These are phyloP conservation scores for Tetrahymena borealis DNA, from an alignment of 73 alveolate genomes.

Conservation along the genomic window DNA sequence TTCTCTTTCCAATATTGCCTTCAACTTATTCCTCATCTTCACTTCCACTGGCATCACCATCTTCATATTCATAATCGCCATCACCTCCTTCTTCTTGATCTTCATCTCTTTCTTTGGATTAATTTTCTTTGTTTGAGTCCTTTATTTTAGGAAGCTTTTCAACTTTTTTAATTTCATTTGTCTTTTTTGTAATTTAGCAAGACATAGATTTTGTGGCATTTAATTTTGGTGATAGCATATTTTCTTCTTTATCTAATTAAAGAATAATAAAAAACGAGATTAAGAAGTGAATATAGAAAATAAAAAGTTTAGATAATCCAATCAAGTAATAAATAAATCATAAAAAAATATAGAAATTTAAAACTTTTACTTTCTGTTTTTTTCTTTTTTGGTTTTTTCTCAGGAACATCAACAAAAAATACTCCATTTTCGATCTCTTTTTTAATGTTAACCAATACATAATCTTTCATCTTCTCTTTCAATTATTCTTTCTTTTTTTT, in stretches of 20 bases:
- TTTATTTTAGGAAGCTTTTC: not conserved
- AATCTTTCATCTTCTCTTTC: conserved; percentile 10
- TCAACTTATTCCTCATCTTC: conserved; percentile 33
- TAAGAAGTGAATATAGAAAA: no score
- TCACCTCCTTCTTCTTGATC: conserved; percentile 6
- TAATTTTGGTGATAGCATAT: not conserved
- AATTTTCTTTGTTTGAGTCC: conserved; percentile 2
- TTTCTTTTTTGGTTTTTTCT: not conserved
- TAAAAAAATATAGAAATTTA: not conserved
- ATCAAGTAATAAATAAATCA: not conserved
- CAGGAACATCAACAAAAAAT: not conserved
- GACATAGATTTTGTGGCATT: not conserved
- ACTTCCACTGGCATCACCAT: conserved; percentile 1
- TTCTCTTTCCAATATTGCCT: not conserved
- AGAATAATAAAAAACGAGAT: not conserved
- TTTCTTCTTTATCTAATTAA: not conserved
- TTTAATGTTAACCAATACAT: conserved; percentile 8
- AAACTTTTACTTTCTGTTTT: not conserved
- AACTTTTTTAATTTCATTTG: not conserved
- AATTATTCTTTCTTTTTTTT: conserved; percentile 10
- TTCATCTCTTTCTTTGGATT: conserved; percentile 6
- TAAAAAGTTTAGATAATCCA: no score
- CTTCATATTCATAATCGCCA: conserved; percentile 15
- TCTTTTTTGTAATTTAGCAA: not conserved
- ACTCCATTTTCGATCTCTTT: conserved; percentile 8